A percentile compares a stretch with the other conserved stretches of the same genome.
Conservation (phyloP, 768 basidiomycete genomes). For the Boletales sp. region DNA sequence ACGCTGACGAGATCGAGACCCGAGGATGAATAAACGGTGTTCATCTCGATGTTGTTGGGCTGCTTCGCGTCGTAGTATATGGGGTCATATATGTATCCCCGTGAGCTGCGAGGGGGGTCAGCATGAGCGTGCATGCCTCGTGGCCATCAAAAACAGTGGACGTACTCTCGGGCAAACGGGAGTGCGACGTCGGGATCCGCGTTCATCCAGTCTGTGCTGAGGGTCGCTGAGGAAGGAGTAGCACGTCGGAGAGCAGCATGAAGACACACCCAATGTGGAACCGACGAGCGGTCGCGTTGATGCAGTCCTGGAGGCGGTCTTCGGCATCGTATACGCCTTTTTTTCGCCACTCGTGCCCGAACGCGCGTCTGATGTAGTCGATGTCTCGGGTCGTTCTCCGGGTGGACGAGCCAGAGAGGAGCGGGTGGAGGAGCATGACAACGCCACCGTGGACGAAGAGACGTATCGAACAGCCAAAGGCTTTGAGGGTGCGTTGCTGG, state of each 20-base stretch:
- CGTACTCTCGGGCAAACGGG: constrained; percentile 62
- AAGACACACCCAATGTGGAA: constrained; percentile 46
- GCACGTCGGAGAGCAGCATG: background rate
- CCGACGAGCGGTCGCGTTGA: constrained; percentile 47
- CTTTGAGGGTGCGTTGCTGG: constrained; percentile 42
- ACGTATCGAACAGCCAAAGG: constrained; percentile 51
- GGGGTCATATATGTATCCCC: constrained; percentile 48
- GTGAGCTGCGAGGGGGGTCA: constrained; percentile 10
- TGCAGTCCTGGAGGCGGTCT: constrained; percentile 53
- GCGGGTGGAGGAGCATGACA: constrained; percentile 65
- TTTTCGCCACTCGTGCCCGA: constrained; percentile 50
- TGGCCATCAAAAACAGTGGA: constrained; percentile 1
- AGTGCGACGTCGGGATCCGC: constrained; percentile 68
- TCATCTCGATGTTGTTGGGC: constrained; percentile 47
- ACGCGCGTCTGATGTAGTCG: constrained; percentile 63
- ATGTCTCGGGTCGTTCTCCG: constrained; percentile 61
- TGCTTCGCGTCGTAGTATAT: constrained; percentile 53
- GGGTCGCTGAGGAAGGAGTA: background rate
- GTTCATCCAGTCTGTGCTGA: constrained; percentile 68
- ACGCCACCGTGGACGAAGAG: constrained; percentile 72
- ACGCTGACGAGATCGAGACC: constrained; percentile 60
- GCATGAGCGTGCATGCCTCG: constrained; percentile 8
- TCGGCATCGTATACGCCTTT: constrained; percentile 50
- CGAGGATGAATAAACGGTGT: constrained; percentile 54
- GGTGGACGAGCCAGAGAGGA: constrained; percentile 35